Base-by-base conservation (phyloP, 805 yeast genomes). In the Saturnispora hagleri region DNA sequence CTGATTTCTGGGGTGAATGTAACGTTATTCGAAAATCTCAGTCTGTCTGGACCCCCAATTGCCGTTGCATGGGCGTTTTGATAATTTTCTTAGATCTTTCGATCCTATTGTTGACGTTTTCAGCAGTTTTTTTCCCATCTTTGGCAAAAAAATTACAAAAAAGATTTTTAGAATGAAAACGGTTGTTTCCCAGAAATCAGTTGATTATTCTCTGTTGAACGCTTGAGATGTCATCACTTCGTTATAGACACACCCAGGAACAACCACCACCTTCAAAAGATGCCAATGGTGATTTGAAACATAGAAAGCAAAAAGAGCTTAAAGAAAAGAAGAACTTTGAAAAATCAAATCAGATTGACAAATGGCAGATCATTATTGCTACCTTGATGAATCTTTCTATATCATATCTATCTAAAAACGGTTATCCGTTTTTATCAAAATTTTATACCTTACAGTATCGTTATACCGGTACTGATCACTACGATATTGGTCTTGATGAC, bases 401-500 rank as follows among this genome's bases (percentile, higher is more conserved):
- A 4, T 42, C 59, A 31, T 35, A 50, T 7, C 46, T 59, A 15
- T 55, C 64, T 3, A 34, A 44, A 46, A 60, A 54, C 34, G 55
- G 51, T 9, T 35, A 68, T 17, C 65, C 70, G 1, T 48, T 49
- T 15, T 59, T 63, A 18, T 46, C 56, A 41, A 74, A 73, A 59
- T 74, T 76, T 52, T 60, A 72, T 42, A 63, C 61, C 31, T 55
- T 77, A 43, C 80, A 75, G 53, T 69, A 77, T 60, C 57, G 55
- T 43, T 62, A 62, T 46, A 59, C 63, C 28, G 59, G 60, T 28
- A 46, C 61, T 2, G 51, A 59, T 36, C 59, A 64, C 36, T 84
- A 81, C 60, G 84, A 76, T 58, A 76, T 81, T 53, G 84, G 84
- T 18, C 48, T 59, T 4, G 74, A 80, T 55, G 90, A 84, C 60